Percentiles rank a stretch among this genome's conserved stretches.
phyloP scores from a whole-genome alignment of 2,329 filamentous ascomycete genomes.

The Fusarium solani-melongenae region DNA sequence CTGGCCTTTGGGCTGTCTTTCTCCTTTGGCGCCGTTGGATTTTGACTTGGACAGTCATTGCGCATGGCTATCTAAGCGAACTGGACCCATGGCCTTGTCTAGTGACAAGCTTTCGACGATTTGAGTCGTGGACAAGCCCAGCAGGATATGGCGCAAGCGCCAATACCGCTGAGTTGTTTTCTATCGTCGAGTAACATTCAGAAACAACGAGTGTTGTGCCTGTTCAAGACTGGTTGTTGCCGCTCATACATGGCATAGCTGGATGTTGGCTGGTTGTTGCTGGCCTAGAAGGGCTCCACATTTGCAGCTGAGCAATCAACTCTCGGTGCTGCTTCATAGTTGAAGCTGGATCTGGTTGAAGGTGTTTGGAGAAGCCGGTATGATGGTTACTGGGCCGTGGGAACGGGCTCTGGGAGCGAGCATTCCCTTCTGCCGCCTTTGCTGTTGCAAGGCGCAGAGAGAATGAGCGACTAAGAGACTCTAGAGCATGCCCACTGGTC shows the following conservation, averaged over 20 bases:
- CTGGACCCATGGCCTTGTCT: background rate
- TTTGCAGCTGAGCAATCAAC: background rate
- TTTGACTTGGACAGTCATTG: background rate
- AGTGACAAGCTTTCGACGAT: background rate
- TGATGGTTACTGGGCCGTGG: background rate
- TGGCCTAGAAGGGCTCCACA: background rate
- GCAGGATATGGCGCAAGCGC: too few species aligned
- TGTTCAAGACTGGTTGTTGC: background rate
- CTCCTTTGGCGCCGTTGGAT: background rate
- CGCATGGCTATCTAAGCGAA: background rate
- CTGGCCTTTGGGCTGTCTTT: background rate
- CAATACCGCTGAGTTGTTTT: background rate
- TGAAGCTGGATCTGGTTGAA: background rate
- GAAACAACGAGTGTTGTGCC: constrained; percentile 16
- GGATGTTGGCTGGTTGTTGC: background rate
- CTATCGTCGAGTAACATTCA: background rate
- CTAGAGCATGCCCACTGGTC: background rate
- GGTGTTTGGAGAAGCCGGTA: background rate
- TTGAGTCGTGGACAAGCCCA: background rate
- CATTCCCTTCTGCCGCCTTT: background rate
- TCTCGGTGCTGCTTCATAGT: background rate
- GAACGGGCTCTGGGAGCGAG: background rate
- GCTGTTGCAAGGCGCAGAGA: background rate
- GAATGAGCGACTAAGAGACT: background rate
- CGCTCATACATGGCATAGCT: background rate